Base-by-base conservation (phyloP, 2,329 filamentous ascomycete genomes). In the Ophiostoma ulmi region DNA sequence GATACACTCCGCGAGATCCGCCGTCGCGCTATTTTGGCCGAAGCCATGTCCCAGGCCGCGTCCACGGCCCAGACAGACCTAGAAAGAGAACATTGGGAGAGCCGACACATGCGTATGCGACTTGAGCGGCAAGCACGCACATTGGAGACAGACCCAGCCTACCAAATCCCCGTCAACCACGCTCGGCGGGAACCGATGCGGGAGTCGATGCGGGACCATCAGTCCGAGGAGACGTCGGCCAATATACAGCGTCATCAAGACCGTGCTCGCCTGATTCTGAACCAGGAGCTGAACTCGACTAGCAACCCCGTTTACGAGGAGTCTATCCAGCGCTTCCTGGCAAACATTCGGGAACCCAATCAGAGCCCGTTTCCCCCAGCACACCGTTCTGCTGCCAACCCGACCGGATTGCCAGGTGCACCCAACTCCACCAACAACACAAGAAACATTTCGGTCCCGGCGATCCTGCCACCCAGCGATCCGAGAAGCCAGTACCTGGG, bases 21-120 rank as follows among this genome's bases (percentile, higher is more conserved):
- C 38, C 74, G 74, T 6, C 74, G 74, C 35, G 72, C 73, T 35
- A 70, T 74, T 39, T 20, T 75, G 8, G 64, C 73, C 0, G 66
- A 68, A 44, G 44, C 65, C 39, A 55, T 55, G 66, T 68, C 66
- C 41, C 26, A 52, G 14, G 44, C 65, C 13, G 65, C 48, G 36
- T 22, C 63, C 1, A 41, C 63, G 7, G 63, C 36, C 17, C 63
- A 22, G 20, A 22, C 63, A 36, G 63, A 65, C 63, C 35, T 39
- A 20, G 35, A n/a, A 20, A 38, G 63, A 22, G 63, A 41, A 13
- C 36, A 65, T 14, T 38, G 63, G 35, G 7, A 41, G 7, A 65
- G 20, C 36, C 7, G 63, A 22, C 36, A 65, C 20, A 20, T 39
- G 35, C 63, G 63, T 17, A 22, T 65, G n/a, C 63, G 63, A 7